phyloP scores from a whole-genome alignment of 1,139 yeast species.

The Pneumocystis carinii region DNA sequence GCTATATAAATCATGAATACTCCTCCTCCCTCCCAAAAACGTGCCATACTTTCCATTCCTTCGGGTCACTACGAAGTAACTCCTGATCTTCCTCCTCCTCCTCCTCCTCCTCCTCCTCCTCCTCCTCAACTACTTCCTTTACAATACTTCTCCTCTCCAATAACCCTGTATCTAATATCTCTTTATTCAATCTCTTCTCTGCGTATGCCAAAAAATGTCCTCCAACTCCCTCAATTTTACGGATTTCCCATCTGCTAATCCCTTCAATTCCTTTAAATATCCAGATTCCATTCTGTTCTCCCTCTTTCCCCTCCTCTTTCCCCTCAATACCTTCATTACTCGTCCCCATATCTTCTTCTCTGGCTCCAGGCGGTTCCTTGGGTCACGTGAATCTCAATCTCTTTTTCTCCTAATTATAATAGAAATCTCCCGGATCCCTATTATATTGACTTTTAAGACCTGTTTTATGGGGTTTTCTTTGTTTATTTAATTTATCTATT shows the following conservation, averaged over 20 bases:
- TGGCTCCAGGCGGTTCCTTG: too few species aligned
- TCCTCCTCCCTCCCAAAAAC: background rate
- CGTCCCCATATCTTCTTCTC: too few species aligned
- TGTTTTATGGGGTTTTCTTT: too few species aligned
- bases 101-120: conserved; percentile 58
- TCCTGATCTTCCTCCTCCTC: conserved; percentile 62
- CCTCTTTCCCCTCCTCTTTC: too few species aligned
- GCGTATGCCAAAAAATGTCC: conserved; percentile 94
- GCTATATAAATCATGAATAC: conserved; percentile 4
- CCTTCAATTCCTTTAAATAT: background rate
- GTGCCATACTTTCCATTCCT: conserved; percentile 67
- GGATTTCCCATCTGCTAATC: conserved; percentile 18
- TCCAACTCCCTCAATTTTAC: conserved; percentile 94
- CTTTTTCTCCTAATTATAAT: too few species aligned
- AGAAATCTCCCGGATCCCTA: too few species aligned
- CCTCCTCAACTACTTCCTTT: conserved; percentile 72
- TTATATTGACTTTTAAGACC: too few species aligned
- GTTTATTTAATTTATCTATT: too few species aligned
- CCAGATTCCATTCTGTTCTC: background rate
- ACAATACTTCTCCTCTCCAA: conserved; percentile 58
- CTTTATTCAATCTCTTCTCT: conserved; percentile 87
- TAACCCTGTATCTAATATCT: conserved; percentile 98
- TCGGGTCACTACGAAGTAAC: conserved; percentile 76
- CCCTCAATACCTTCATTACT: too few species aligned
- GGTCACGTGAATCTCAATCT: too few species aligned